Evolutionary conservation across 306 rosid species (phyloP).

Genomic region (Acacia melanoxylon): DNA sequence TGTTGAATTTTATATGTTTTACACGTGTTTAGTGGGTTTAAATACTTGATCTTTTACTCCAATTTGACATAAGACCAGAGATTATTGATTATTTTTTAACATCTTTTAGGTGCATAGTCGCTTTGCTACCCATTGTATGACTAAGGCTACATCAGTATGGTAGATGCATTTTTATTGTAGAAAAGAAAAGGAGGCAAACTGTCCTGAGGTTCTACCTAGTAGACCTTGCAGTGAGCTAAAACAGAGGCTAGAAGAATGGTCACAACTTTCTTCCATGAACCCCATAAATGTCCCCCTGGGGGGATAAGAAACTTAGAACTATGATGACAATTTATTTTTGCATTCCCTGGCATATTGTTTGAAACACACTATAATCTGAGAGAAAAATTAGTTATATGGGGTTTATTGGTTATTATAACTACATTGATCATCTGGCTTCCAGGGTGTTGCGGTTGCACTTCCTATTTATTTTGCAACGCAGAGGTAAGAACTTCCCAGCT

Average conservation of each 20-base stretch:
- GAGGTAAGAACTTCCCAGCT: constrained; percentile 55
- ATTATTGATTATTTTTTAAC: background rate
- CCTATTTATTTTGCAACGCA: constrained; percentile 95
- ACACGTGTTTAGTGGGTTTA: background rate
- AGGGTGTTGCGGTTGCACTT: constrained; percentile 98
- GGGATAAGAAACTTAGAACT: background rate
- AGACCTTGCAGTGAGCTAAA: background rate
- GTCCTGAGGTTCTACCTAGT: background rate
- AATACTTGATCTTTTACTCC: background rate
- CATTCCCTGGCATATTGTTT: background rate
- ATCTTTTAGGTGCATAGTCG: background rate
- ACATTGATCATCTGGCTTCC: constrained; percentile 31
- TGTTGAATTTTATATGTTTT: constrained; percentile 7
- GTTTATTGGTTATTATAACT: constrained; percentile 17
- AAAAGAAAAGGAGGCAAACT: background rate
- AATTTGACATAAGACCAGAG: background rate
- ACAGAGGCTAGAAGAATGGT: too few relatives aligned
- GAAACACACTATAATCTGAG: background rate
- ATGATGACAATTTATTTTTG: background rate
- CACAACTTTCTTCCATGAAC: background rate
- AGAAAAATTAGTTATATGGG: background rate
- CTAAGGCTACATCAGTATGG: background rate
- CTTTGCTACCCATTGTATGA: background rate
- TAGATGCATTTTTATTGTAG: background rate
- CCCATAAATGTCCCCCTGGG: background rate